Evolutionary conservation across 1,284 basidiomycete genomes (phyloP).

Genomic region (Apiotrichum domesticum): DNA sequence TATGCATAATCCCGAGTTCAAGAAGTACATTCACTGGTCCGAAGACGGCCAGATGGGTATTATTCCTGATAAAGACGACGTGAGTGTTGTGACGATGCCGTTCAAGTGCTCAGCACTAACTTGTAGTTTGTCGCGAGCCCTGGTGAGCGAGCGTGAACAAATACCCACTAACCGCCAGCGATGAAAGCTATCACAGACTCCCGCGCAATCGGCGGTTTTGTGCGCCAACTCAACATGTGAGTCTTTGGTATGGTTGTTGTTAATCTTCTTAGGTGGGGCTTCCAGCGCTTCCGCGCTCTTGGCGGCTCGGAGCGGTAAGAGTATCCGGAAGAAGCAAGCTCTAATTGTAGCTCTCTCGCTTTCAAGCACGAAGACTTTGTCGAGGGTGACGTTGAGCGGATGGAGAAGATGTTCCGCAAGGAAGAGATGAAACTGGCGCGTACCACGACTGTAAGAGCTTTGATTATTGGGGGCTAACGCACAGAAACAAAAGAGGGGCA

Average conservation of each 20-base stretch:
- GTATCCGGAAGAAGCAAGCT: too few species aligned
- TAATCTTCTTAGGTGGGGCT: conserved; percentile 12
- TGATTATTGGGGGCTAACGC: too few species aligned
- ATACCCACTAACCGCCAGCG: conserved; percentile 1
- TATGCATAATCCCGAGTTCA: conserved; percentile 9
- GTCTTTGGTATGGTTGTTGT: neutral
- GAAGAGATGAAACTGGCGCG: conserved; percentile 5
- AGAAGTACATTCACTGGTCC: conserved; percentile 7
- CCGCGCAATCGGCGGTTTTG: conserved; percentile 11
- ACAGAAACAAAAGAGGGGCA: neutral
- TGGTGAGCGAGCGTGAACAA: conserved; percentile 3
- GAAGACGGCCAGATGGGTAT: conserved; percentile 4
- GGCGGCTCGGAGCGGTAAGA: neutral
- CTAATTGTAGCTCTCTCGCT: conserved; percentile 8
- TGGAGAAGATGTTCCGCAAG: conserved; percentile 9
- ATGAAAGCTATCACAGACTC: conserved; percentile 16
- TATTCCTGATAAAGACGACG: conserved; percentile 7
- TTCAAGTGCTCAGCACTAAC: neutral
- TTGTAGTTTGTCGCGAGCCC: conserved; percentile 10
- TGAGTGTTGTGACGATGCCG: neutral
- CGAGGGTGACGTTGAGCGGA: conserved; percentile 2
- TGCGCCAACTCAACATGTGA: conserved; percentile 19
- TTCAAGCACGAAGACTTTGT: conserved; percentile 8
- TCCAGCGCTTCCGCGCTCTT: conserved; percentile 4
- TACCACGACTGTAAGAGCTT: too few species aligned